A percentile compares a stretch with the other conserved stretches of the same genome.
These are phyloP conservation scores for Trichoderma asperelloides DNA, from an alignment of 495 filamentous ascomycete genomes.

Conservation along the genomic window DNA sequence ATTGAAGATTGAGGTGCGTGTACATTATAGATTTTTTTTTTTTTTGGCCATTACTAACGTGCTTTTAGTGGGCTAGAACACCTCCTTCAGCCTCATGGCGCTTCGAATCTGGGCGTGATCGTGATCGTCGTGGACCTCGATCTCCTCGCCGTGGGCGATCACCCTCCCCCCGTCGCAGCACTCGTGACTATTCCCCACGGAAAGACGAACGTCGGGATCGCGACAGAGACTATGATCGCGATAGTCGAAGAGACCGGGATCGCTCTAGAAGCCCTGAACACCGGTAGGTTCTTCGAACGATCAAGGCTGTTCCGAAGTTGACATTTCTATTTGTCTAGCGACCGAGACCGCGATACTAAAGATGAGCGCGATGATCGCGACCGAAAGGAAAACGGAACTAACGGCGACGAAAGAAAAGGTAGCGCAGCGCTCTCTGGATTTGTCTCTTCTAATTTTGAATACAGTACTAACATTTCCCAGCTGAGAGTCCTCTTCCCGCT, in stretches of 20 bases:
- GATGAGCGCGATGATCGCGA: constrained; percentile 50
- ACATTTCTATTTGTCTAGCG: constrained; percentile 22
- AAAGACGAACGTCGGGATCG: constrained; percentile 85
- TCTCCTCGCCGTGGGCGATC: constrained; percentile 72
- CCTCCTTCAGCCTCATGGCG: constrained; percentile 98
- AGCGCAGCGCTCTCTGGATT: constrained; percentile 20
- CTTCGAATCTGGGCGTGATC: constrained; percentile 82
- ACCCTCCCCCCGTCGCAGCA: constrained; percentile 65
- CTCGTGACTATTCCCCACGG: constrained; percentile 79
- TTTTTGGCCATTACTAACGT: constrained; percentile 12
- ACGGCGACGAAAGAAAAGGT: constrained; percentile 89
- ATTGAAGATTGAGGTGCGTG: constrained; percentile 89
- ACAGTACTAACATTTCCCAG: constrained; percentile 25
- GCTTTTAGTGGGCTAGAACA: constrained; percentile 84
- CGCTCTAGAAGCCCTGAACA: constrained; percentile 66
- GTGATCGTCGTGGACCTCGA: constrained; percentile 55
- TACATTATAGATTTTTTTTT: constrained; percentile 4
- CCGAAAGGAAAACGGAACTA: constrained; percentile 55
- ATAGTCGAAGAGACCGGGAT: constrained; percentile 60
- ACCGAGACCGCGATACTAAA: constrained; percentile 45
- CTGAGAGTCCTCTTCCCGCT: constrained; percentile 71
- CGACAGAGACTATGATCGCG: constrained; percentile 71
- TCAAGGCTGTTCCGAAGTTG: constrained; percentile 9
- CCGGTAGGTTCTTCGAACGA: constrained; percentile 43
- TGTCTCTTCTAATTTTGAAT: constrained; percentile 14